These are phyloP conservation scores for Microcos paniculata DNA, from an alignment of 345 rosid species.

Conservation along the genomic window DNA sequence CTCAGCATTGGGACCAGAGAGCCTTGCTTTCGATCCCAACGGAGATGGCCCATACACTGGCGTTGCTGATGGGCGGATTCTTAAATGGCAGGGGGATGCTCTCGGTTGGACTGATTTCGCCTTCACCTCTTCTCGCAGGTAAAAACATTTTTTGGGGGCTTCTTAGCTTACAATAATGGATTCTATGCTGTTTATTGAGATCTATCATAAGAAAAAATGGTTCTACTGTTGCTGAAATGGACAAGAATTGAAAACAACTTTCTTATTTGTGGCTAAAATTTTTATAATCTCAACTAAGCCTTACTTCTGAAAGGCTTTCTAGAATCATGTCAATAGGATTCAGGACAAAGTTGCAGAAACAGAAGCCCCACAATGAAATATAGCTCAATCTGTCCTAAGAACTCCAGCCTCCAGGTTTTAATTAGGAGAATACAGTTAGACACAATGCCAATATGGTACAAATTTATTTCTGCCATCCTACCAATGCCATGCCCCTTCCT, in stretches of 20 bases:
- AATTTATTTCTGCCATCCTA: background rate
- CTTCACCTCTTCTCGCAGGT: constrained; percentile 52
- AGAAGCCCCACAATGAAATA: background rate
- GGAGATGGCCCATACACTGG: constrained; percentile 71
- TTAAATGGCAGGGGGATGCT: constrained; percentile 53
- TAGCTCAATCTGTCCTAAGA: background rate
- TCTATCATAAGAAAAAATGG: too few species aligned
- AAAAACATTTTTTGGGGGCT: too few species aligned
- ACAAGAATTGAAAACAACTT: too few species aligned
- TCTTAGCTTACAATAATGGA: too few species aligned
- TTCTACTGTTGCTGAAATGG: background rate
- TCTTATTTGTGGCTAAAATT: too few species aligned
- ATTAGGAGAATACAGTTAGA: background rate
- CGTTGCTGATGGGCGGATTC: constrained; percentile 62
- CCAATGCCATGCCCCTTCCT: background rate
- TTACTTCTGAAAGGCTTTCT: background rate
- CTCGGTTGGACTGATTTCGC: constrained; percentile 66
- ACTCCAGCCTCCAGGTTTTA: background rate
- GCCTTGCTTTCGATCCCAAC: constrained; percentile 51
- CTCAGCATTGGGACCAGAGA: constrained; percentile 73
- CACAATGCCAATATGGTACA: background rate
- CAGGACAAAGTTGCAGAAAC: background rate
- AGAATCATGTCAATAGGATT: background rate
- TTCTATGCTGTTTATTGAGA: too few species aligned
- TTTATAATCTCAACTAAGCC: background rate